Conservation (phyloP, 495 filamentous ascomycete genomes). For the Podospora pseudocomata region DNA sequence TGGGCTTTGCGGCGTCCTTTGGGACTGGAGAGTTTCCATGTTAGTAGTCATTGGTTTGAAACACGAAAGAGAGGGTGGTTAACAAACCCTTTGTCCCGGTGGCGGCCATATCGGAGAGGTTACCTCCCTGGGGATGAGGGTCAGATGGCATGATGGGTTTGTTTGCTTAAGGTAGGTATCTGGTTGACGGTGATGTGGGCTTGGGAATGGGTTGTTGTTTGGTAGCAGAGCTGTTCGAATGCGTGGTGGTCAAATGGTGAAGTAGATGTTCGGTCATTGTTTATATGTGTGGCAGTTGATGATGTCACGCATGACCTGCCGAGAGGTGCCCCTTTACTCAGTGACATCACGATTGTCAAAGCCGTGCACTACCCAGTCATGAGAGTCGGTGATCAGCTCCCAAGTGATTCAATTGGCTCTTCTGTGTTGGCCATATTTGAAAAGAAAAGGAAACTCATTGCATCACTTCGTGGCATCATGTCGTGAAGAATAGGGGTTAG, state of each 20-base stretch:
- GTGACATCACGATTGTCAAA: neutral
- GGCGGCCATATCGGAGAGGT: constrained; percentile 28
- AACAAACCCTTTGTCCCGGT: constrained; percentile 22
- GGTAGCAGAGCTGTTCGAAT: neutral
- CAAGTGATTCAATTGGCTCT: neutral
- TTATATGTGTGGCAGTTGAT: neutral
- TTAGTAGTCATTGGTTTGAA: neutral
- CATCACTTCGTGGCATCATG: too few relatives aligned
- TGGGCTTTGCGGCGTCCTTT: constrained; percentile 22
- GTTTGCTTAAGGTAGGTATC: neutral
- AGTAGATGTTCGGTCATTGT: neutral
- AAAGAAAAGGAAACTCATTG: too few relatives aligned
- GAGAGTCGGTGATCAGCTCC: neutral
- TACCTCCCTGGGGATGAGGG: constrained; percentile 20
- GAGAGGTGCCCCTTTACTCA: neutral
- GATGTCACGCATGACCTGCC: neutral
- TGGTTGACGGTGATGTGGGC: neutral
- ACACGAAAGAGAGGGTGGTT: neutral
- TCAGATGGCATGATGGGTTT: constrained; percentile 17
- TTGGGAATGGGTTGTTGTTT: neutral
- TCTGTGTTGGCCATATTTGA: too few relatives aligned
- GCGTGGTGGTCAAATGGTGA: neutral
- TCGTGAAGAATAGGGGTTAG: too few relatives aligned
- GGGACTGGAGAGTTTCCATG: constrained; percentile 11
- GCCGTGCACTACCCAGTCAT: neutral